Evolutionary conservation across 129 eudicot genomes (phyloP).

Genomic region (carrot (Daucus carota)): DNA sequence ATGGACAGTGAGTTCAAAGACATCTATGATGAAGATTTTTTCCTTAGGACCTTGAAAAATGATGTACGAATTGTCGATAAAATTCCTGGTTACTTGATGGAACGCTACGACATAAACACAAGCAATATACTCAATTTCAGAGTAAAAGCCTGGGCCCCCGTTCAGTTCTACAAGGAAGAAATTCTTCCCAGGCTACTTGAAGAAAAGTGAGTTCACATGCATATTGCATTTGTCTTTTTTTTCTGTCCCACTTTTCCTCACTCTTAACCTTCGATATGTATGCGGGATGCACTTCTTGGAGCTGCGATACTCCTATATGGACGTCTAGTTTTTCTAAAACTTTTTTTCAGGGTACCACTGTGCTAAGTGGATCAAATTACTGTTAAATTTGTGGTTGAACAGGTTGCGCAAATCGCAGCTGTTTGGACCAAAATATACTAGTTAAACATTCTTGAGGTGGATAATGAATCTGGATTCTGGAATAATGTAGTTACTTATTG

Average conservation of each 20-base stretch:
- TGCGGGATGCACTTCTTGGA: not conserved
- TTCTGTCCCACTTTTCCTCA: not conserved
- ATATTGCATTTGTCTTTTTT: not conserved
- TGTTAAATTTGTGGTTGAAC: not conserved
- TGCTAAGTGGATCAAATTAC: not conserved
- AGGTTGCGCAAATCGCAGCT: not conserved
- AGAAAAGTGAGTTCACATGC: slow-evolving; percentile 65
- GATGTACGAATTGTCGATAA: slow-evolving; percentile 67
- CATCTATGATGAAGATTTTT: slow-evolving; percentile 75
- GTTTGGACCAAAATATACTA: not conserved
- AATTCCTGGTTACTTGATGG: slow-evolving; percentile 82
- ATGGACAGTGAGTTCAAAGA: slow-evolving; percentile 78
- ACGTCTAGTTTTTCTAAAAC: not conserved
- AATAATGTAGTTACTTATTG: too few species aligned
- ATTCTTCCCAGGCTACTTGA: slow-evolving; percentile 93
- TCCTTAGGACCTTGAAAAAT: slow-evolving; percentile 52
- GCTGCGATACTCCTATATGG: not conserved
- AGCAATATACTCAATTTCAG: slow-evolving; percentile 77
- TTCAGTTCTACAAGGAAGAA: slow-evolving; percentile 65
- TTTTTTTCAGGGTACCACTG: not conserved
- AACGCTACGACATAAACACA: slow-evolving; percentile 76
- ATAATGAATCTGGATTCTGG: not conserved
- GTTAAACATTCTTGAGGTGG: not conserved
- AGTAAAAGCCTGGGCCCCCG: slow-evolving; percentile 91
- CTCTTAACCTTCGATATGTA: not conserved